Evolutionary conservation across 129 eudicot species (phyloP).

Genomic region (Tagetes patula): DNA sequence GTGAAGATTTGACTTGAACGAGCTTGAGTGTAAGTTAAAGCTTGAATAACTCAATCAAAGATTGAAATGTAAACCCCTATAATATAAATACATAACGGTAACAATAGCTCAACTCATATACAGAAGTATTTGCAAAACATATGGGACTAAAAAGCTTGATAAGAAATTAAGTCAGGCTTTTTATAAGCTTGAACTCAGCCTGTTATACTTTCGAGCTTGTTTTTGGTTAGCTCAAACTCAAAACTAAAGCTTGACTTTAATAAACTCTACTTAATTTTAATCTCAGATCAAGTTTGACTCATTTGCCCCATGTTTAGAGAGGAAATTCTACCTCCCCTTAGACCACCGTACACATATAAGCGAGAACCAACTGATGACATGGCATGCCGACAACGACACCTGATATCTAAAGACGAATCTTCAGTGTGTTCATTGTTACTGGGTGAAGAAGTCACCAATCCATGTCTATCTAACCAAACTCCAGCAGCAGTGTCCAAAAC

Average conservation of each 20-base stretch:
- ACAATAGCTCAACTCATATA: not conserved
- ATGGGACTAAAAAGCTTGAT: not conserved
- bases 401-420: conserved; percentile 71
- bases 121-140: not conserved
- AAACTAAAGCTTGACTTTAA: not conserved
- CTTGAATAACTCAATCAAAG: conserved; percentile 1
- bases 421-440: conserved; percentile 53
- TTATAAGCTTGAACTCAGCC: not conserved
- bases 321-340: conserved; percentile 72
- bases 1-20: not conserved
- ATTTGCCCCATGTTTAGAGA: not conserved
- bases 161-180: not conserved
- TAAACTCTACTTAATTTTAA: not conserved
- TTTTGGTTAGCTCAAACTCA: not conserved
- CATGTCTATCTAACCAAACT: conserved; percentile 89
- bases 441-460: conserved; percentile 78
- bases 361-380: conserved; percentile 88
- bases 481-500: conserved; percentile 98
- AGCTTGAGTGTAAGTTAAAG: not conserved
- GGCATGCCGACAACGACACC: conserved; percentile 93
- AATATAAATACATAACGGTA: not conserved
- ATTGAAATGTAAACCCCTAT: not conserved
- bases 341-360: conserved; percentile 84
- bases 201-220: not conserved
- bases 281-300: not conserved